Evolutionary conservation across 75 land plant species (phyloP), one percentile per base, ranked within the genome.

Genomic region (Adiantum capillusveneris): DNA sequence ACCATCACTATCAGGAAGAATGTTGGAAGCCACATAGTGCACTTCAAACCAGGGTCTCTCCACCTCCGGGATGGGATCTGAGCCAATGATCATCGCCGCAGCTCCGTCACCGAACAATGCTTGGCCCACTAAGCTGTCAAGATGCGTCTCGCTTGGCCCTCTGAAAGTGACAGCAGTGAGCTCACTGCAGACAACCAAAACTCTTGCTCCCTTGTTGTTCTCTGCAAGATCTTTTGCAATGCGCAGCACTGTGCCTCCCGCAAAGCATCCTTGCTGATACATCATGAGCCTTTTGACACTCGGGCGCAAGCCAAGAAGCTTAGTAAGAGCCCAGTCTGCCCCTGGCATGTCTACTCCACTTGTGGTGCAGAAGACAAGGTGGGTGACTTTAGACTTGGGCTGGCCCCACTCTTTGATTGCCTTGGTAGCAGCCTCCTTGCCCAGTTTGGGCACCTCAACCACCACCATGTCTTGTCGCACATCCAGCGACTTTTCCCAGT

Each of bases 291-390:
- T 68, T 58, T 79, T 66, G 42, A 79, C 76, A 11, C 34, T 59
- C 0, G 71, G 81, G 59, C 60, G 46, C 25, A 79, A 66, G 11
- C 82, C 81, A 0, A 79, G 76, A 18, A 79, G 70, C 54, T 67
- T 77, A 12, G 60, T 63, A 49, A 79, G 71, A 28, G 69, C 65
- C 30, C 58, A 70, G 29, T 79, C 81, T 0, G 82, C 82, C 2
- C 82, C 80, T 29, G 82, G 82, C 81, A 79, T 71, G 75, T 71
- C 73, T 0, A 77, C 76, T 1, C 82, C 80, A 59, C 76, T 66
- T 37, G 82, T 77, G 60, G 81, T 80, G 67, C 79, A 82, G 72
- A 80, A 80, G 25, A 80, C 64, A 16, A 79, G 53, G 67, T 79
- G 82, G n/a, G 82, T 79, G 66, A 79, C 76, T n/a, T n/a, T n/a